phyloP scores from a whole-genome alignment of 805 yeast species.

The Candida sakaeoensis region DNA sequence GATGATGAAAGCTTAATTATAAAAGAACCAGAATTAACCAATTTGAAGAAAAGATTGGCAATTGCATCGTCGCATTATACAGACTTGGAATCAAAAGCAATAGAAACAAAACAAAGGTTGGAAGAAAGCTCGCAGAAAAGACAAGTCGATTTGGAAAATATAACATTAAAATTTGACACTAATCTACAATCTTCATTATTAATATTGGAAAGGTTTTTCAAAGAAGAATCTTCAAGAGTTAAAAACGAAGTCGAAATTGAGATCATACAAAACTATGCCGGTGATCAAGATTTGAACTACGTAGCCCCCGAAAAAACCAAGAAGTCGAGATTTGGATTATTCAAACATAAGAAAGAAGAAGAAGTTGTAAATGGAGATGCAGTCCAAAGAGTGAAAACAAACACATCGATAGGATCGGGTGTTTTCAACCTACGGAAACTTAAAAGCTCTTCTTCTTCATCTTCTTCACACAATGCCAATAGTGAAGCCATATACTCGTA shows the following conservation, averaged over 20 bases:
- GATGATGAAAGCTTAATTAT: slow-evolving; percentile 78
- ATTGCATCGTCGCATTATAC: slow-evolving; percentile 35
- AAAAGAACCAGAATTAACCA: slow-evolving; percentile 54
- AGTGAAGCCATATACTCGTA: slow-evolving; percentile 61
- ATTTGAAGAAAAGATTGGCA: slow-evolving; percentile 51
- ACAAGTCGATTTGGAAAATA: slow-evolving; percentile 29
- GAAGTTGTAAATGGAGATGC: slow-evolving; percentile 2
- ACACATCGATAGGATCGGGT: slow-evolving; percentile 28
- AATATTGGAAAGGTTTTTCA: slow-evolving; percentile 58
- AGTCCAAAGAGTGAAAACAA: slow-evolving; percentile 30
- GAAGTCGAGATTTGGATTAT: slow-evolving; percentile 57
- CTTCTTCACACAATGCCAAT: slow-evolving; percentile 11
- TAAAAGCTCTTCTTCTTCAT: slow-evolving; percentile 23
- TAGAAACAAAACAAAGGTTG: slow-evolving; percentile 47
- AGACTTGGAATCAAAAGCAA: slow-evolving; percentile 38
- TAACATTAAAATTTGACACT: slow-evolving; percentile 52
- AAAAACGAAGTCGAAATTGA: slow-evolving; percentile 84
- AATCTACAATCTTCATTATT: slow-evolving; percentile 49
- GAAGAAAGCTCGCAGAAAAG: slow-evolving; percentile 40
- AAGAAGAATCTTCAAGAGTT: slow-evolving; percentile 71
- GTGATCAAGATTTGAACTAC: slow-evolving; percentile 64
- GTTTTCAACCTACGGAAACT: slow-evolving; percentile 36
- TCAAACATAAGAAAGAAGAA: slow-evolving; percentile 24
- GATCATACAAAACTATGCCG: slow-evolving; percentile 81
- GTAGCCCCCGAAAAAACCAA: slow-evolving; percentile 49